phyloP scores from a whole-genome alignment of 2,329 filamentous ascomycete genomes.

The Paraconiothyrium sp. region DNA sequence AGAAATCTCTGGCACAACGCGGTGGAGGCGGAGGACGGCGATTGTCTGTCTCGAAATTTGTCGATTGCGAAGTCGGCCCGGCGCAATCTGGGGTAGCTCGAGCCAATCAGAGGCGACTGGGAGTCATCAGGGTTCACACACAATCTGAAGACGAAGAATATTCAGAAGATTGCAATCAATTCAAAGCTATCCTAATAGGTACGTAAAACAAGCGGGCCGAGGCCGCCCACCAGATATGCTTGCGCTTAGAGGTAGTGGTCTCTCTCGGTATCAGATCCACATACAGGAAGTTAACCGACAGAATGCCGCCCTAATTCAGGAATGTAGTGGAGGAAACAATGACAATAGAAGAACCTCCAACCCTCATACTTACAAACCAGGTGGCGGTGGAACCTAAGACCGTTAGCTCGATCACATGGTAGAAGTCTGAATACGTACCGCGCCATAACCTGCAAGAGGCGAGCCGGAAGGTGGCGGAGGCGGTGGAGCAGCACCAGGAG shows the following conservation, averaged over 20 bases:
- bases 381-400: slow-evolving; percentile 43
- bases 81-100: slow-evolving; percentile 31
- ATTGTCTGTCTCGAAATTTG: slow-evolving; percentile 38
- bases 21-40: slow-evolving; percentile 26
- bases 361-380: slow-evolving; percentile 40
- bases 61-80: slow-evolving; percentile 39
- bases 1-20: slow-evolving; percentile 28
- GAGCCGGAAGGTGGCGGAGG: slow-evolving; percentile 47
- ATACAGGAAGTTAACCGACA: background rate
- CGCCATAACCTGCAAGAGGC: slow-evolving; percentile 44
- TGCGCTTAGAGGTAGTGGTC: slow-evolving; percentile 23
- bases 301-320: background rate
- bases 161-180: background rate
- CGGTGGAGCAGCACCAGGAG: slow-evolving; percentile 40
- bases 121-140: slow-evolving; percentile 21
- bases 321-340: background rate
- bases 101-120: slow-evolving; percentile 34
- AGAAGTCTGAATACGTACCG: slow-evolving; percentile 34
- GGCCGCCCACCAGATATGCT: slow-evolving; percentile 9
- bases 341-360: background rate
- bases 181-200: background rate
- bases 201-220: background rate
- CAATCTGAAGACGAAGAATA: background rate
- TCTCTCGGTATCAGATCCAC: slow-evolving; percentile 15
- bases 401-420: slow-evolving; percentile 1